Percentiles rank a stretch among this genome's conserved stretches.
phyloP scores from a whole-genome alignment of 768 basidiomycete species.

The Fistulinella prunicolor region DNA sequence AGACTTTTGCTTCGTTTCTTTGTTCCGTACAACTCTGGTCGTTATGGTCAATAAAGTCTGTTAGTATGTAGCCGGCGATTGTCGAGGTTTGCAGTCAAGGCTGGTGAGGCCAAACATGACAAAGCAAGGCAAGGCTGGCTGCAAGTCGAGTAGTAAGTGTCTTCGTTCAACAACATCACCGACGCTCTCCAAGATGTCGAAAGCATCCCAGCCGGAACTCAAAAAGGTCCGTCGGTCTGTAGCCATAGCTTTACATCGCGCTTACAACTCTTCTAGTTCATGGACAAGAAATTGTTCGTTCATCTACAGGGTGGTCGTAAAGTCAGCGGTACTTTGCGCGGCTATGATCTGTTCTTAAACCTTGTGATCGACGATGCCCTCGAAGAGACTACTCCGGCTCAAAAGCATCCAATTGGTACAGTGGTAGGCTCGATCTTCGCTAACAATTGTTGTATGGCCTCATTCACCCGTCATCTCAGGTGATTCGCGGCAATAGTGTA shows the following conservation, averaged over 20 bases:
- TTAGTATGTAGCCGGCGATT: not conserved
- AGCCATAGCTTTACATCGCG: not conserved
- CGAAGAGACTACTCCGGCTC: conserved; percentile 87
- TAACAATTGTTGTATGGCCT: not conserved
- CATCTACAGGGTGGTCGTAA: conserved; percentile 93
- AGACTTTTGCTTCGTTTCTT: not conserved
- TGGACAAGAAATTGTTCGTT: conserved; percentile 97
- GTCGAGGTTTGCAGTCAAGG: not conserved
- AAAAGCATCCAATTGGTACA: conserved; percentile 89
- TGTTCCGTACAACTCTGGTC: not conserved
- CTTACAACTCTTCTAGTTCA: conserved; percentile 58
- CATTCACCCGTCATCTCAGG: conserved; percentile 45
- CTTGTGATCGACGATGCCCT: conserved; percentile 93
- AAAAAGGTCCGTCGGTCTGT: conserved; percentile 74
- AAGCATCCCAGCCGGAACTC: conserved; percentile 94
- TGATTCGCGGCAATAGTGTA: conserved; percentile 95
- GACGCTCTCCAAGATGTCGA: conserved; percentile 59
- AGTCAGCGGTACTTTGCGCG: conserved; percentile 92
- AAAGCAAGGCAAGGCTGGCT: conserved; percentile 26
- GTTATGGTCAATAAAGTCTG: not conserved
- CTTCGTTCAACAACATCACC: not conserved
- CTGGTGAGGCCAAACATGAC: conserved; percentile 28
- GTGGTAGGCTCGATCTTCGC: conserved; percentile 59
- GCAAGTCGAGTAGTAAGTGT: too few species aligned
- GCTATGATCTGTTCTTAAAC: conserved; percentile 98